Conservation (phyloP, 306 rosid genomes). For the Elaeagnus macrophylla region DNA sequence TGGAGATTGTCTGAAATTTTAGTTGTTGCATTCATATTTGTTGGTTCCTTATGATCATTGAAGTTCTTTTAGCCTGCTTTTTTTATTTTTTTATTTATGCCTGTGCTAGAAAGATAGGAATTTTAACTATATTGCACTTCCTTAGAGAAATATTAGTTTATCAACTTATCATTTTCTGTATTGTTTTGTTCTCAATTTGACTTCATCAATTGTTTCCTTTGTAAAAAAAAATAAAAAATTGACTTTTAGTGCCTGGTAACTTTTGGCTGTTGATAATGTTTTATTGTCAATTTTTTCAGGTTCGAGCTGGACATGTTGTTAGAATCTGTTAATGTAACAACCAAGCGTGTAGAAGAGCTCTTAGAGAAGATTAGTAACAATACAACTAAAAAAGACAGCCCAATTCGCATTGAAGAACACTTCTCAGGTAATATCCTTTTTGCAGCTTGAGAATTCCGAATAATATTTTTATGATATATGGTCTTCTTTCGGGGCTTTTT, state of each 20-base stretch:
- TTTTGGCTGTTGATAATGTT: slow-evolving; percentile 25
- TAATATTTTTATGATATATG: slow-evolving; percentile 2
- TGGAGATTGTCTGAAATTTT: slow-evolving; percentile 19
- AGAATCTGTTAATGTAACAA: slow-evolving; percentile 85
- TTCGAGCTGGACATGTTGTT: slow-evolving; percentile 97
- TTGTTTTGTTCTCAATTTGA: background rate
- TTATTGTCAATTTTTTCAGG: slow-evolving; percentile 41
- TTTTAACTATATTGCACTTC: background rate
- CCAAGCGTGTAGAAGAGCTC: slow-evolving; percentile 82
- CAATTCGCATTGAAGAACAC: slow-evolving; percentile 73
- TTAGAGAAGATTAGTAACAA: slow-evolving; percentile 75
- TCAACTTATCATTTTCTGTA: background rate
- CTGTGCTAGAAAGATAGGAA: background rate
- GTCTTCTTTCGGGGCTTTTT: slow-evolving; percentile 11
- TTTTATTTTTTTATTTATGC: background rate
- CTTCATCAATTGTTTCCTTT: no score
- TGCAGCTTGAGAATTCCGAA: slow-evolving; percentile 16
- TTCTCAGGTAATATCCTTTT: slow-evolving; percentile 59
- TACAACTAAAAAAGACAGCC: slow-evolving; percentile 52
- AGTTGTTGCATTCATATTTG: background rate
- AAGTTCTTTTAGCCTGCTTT: background rate
- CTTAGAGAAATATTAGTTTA: background rate
- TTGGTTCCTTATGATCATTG: no score
- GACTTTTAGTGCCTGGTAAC: background rate
- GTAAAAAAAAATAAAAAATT: no score